A percentile compares a stretch with the other conserved stretches of the same genome.
phyloP scores from a whole-genome alignment of 345 rosid species.

The Eucalyptus curtisii region DNA sequence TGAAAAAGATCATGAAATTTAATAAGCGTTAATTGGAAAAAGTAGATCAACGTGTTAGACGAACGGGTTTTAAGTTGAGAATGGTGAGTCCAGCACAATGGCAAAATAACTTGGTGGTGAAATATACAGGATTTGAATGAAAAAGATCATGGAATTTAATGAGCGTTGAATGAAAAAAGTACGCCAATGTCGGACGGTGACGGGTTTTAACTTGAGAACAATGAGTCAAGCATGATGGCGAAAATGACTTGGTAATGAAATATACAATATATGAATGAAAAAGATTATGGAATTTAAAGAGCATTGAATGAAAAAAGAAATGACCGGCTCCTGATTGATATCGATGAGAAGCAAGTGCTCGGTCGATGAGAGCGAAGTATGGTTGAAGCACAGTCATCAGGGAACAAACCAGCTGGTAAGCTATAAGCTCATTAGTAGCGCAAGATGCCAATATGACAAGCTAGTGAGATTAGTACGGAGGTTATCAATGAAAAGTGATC shows the following conservation, averaged over 20 bases:
- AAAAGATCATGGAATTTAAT: too few relatives aligned
- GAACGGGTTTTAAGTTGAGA: not conserved
- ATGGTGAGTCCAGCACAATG: not conserved
- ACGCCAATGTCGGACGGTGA: rapidly evolving
- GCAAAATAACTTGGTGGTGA: not conserved
- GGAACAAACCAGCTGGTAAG: not conserved
- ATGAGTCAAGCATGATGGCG: too few relatives aligned
- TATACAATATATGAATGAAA: too few relatives aligned
- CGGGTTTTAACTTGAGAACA: too few relatives aligned
- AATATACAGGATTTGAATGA: too few relatives aligned
- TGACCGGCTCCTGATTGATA: not conserved
- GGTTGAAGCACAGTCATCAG: not conserved
- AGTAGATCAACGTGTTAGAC: too few relatives aligned
- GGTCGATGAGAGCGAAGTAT: not conserved
- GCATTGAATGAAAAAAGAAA: not conserved
- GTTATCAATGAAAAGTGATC: not conserved
- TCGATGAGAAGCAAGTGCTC: not conserved
- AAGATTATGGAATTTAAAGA: not conserved
- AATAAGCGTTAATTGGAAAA: too few relatives aligned
- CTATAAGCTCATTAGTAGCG: not conserved
- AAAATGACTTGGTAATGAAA: too few relatives aligned
- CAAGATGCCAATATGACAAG: not conserved
- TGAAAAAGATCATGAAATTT: not conserved
- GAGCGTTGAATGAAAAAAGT: too few relatives aligned
- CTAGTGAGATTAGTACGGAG: not conserved